Evolutionary conservation across 2,329 filamentous ascomycete genomes (phyloP), one percentile per base, ranked within the genome.

Genomic region (Colletotrichum tamarilloi): DNA sequence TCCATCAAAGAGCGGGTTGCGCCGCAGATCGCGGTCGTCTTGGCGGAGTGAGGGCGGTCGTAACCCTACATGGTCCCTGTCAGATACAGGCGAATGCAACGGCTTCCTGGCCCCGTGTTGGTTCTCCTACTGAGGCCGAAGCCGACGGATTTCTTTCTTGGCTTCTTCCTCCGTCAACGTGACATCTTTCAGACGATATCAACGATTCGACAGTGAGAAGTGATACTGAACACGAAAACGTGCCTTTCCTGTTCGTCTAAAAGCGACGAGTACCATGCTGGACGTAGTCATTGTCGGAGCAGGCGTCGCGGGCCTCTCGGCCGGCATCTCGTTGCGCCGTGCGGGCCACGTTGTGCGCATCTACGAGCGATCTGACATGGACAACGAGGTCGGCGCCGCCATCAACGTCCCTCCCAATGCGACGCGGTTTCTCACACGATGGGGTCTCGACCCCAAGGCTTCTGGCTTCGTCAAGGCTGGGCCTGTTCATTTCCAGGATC

Each of bases 211-310:
- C 19, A 19, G 42, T 2, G 42, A 49, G 16, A 19, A 19, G 19
- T 22, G 32, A 59, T 24, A 53, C 24, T 2, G 7, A 7, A n/a
- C 32, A n/a, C 58, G 8, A 22, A 12, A 14, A 42, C 42, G 35
- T 38, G 14, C 12, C 9, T 5, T 32, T 32, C 16, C 19, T 12
- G 3, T 24, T 30, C 12, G 6, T n/a, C 19, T 30, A 2, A 52
- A 52, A 32, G 22, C 26, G 4, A n/a, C 46, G 55, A 63, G 46
- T 19, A 42, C 46, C 49, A 85, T 76, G 58, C 74, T 84, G 7
- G 76, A 85, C 57, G 75, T 86, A 1, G 79, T 84, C n/a, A 75
- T 86, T 12, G 78, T 86, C 32, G 85, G 85, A 1, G 84, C 84
- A 14, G 85, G 85, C 14, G 77, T 86, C 12, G 83, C 82, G 24